Evolutionary conservation across 208 protist species (phyloP), one percentile per base, ranked within the genome.

Genomic region (Crithidia fasciculata): DNA sequence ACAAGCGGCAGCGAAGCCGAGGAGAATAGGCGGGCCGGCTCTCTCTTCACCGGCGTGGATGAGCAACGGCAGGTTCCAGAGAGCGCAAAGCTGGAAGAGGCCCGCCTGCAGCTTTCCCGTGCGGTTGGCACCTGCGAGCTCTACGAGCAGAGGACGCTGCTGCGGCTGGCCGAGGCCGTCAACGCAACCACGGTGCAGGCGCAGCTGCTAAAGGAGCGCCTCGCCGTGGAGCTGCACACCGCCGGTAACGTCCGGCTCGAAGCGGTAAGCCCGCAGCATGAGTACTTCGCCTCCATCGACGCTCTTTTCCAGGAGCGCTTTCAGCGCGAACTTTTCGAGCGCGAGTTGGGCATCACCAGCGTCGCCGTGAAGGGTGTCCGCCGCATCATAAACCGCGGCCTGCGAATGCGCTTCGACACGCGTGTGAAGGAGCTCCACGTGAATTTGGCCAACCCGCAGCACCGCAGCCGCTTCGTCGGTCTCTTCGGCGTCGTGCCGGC

Each of bases 241-340:
- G 95, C 91, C 60, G 95, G 95, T 37, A 98, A 96, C 69, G 86
- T 97, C 28, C 85, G 93, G 7, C 72, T 98, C 2, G 95, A 98
- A 64, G 87, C 93, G 50, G 80, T 92, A 16, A 40, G 18, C 37
- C 49, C 77, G 10, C 60, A 72, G 12, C 73, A 81, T n/a, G 92
- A 96, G 52, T 78, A 84, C 83, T 95, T 80, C 82, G 65, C 76
- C 0, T 88, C 72, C 13, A 92, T 88, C 9, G 80, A 74, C 15
- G 90, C 93, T 37, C 72, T 97, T 10, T 13, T 97, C 1, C 55
- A 78, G 15, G 74, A 64, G 13, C 90, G 92, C 56, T 97, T 97
- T 77, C 81, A 88, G 62, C 43, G 50, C 2, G 47, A 57, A 1
- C 59, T 84, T 16, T 97, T 93, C 53, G 80, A 84, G 69, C 52